Evolutionary conservation across 1,284 basidiomycete species (phyloP).

Genomic region (Fomes fomentarius): DNA sequence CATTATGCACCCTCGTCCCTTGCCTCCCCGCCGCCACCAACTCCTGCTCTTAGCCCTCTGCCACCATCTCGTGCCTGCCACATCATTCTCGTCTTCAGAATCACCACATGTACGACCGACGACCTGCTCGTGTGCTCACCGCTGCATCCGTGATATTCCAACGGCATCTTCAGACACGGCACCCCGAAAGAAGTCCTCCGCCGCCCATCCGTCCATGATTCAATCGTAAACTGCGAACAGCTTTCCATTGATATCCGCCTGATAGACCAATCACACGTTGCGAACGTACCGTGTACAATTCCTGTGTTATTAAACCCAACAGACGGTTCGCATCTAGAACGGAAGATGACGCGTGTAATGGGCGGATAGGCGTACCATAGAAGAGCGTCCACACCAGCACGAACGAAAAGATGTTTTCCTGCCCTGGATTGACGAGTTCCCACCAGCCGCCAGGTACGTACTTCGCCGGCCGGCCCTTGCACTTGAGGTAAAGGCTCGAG

Average conservation of each 20-base stretch:
- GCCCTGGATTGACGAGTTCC: conserved; percentile 77
- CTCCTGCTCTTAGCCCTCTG: not conserved
- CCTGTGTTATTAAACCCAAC: conserved; percentile 24
- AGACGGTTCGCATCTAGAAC: conserved; percentile 3
- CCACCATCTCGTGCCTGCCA: not conserved
- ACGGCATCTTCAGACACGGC: conserved; percentile 5
- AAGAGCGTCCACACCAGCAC: conserved; percentile 89
- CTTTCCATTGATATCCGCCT: conserved; percentile 20
- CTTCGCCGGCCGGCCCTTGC: conserved; percentile 59
- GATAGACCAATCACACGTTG: conserved; percentile 18
- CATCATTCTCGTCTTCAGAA: not conserved
- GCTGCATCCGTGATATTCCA: not conserved
- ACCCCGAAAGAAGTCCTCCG: conserved; percentile 11
- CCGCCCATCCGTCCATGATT: conserved; percentile 14
- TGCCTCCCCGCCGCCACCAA: no score
- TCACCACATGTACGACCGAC: not conserved
- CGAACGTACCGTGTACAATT: conserved; percentile 32
- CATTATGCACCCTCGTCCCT: conserved; percentile 12
- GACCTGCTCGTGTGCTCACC: conserved; percentile 8
- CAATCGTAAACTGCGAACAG: conserved; percentile 31
- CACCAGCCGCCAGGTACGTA: conserved; percentile 64
- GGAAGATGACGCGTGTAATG: conserved; percentile 17
- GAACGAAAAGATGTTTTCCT: conserved; percentile 87
- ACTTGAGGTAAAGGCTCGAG: conserved; percentile 70
- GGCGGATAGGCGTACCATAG: conserved; percentile 67